Evolutionary conservation across 2,329 filamentous ascomycete genomes (phyloP), one percentile per base, ranked within the genome.

Genomic region (Didymella pomorum): DNA sequence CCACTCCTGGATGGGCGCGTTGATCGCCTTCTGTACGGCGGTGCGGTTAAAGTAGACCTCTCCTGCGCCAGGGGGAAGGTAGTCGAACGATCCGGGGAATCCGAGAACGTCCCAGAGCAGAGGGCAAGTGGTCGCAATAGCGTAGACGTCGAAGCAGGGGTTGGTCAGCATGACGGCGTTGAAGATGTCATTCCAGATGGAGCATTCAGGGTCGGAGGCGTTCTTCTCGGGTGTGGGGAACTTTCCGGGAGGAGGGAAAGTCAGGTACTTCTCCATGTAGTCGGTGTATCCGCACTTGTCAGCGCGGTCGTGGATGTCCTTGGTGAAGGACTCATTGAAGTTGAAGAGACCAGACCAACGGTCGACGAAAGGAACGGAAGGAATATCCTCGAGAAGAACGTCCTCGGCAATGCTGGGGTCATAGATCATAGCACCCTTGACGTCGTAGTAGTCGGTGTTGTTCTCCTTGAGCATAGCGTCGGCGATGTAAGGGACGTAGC

Each of bases 131-230:
- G 86, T 87, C 2, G 85, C 85, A 14, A 94, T 84, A 49, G 90
- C 85, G 77, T 94, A 95, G 11, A 91, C 79, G 72, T 92, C 87
- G 77, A 90, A 96, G 79, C 92, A 95, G 0, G 91, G 91, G 77
- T 95, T 95, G 31, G 86, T 75, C 1, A 79, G 70, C 4, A 80
- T 61, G 8, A 83, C 83, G 28, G 86, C 88, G 0, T 80, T 64
- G 66, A 79, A 79, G 28, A 91, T 83, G 21, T 83, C 78, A 56
- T 82, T 74, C 67, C 83, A 89, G 20, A 91, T 68, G 48, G 81
- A 79, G 71, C 90, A 93, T 4, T 80, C 82, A 0, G 77, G 69
- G n/a, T 72, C 65, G 0, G 77, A 77, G 33, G 77, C 65, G 25
- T 79, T 74, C 49, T 62, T 82, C 6, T 86, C 81, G 28, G 80